These are phyloP conservation scores for Ophiocordyceps camponoti-rufipedis DNA, from an alignment of 2,329 filamentous ascomycete species.

Conservation along the genomic window DNA sequence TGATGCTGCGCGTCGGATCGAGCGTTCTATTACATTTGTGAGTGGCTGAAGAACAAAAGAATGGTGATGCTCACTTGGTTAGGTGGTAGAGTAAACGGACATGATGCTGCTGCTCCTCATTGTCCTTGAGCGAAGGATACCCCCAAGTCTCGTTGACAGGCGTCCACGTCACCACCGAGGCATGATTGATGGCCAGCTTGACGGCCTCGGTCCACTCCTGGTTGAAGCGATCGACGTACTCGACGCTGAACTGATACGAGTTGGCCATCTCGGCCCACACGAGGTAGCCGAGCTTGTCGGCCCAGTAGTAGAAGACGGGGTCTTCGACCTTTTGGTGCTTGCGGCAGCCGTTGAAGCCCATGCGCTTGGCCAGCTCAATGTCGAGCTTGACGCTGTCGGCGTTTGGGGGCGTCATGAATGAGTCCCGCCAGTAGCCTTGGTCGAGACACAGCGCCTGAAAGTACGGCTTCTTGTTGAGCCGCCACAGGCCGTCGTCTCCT, in stretches of 20 bases:
- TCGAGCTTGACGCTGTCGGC: conserved; percentile 26
- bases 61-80: conserved; percentile 32
- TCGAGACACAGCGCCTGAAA: conserved; percentile 43
- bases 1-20: conserved; percentile 45
- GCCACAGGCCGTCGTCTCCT: conserved; percentile 36
- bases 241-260: conserved; percentile 40
- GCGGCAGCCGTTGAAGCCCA: conserved; percentile 47
- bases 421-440: conserved; percentile 45
- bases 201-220: conserved; percentile 47
- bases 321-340: conserved; percentile 50
- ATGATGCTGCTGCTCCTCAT: conserved; percentile 41
- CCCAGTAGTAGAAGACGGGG: conserved; percentile 41
- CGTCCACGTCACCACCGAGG: conserved; percentile 47
- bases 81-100: conserved; percentile 43
- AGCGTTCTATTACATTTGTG: conserved; percentile 19
- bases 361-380: conserved; percentile 36
- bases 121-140: conserved; percentile 38
- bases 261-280: conserved; percentile 50
- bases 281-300: conserved; percentile 39
- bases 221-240: conserved; percentile 41
- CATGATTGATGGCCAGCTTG: conserved; percentile 45
- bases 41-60: not conserved
- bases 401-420: conserved; percentile 38
- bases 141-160: conserved; percentile 48
- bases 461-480: conserved; percentile 37